A percentile compares a stretch with the other conserved stretches of the same genome.
These are phyloP conservation scores for Apiospora sp. DNA, from an alignment of 2,329 filamentous ascomycete species.

Conservation along the genomic window DNA sequence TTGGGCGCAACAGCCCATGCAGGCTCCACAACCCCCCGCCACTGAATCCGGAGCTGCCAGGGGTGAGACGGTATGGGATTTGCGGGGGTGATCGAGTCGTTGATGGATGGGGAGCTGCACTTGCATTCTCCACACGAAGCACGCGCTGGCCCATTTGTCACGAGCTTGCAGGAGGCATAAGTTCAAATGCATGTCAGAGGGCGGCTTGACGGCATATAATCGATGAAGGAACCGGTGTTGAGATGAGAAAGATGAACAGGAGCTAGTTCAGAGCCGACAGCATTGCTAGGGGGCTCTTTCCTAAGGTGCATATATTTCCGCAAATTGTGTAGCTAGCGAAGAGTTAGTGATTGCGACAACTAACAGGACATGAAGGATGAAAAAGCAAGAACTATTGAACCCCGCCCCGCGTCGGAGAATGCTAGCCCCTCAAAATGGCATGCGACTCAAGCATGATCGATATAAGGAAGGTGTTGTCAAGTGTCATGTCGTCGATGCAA, in stretches of 20 bases:
- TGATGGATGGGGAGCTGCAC: not conserved
- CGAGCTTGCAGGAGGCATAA: not conserved
- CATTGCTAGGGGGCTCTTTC: not conserved
- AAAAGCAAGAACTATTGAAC: not conserved
- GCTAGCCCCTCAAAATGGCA: not conserved
- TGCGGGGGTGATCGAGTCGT: not conserved
- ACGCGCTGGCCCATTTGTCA: not conserved
- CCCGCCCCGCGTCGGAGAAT: not conserved
- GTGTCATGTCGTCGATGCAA: not conserved
- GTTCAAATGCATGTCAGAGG: not conserved
- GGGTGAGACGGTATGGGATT: not conserved
- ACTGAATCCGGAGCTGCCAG: not conserved
- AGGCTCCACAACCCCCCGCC: not conserved
- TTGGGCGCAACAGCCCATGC: not conserved
- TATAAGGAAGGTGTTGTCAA: not conserved
- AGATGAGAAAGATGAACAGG: not conserved
- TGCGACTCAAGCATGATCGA: not conserved
- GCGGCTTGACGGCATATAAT: not conserved
- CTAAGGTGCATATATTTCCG: not conserved
- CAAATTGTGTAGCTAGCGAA: not conserved
- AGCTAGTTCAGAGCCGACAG: not conserved
- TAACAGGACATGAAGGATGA: not conserved
- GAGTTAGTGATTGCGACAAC: not conserved
- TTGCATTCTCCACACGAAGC: conserved; percentile 13
- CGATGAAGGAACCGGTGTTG: too few relatives aligned